phyloP scores from a whole-genome alignment of 1,139 yeast genomes.

The Saccharomyces hybrid region DNA sequence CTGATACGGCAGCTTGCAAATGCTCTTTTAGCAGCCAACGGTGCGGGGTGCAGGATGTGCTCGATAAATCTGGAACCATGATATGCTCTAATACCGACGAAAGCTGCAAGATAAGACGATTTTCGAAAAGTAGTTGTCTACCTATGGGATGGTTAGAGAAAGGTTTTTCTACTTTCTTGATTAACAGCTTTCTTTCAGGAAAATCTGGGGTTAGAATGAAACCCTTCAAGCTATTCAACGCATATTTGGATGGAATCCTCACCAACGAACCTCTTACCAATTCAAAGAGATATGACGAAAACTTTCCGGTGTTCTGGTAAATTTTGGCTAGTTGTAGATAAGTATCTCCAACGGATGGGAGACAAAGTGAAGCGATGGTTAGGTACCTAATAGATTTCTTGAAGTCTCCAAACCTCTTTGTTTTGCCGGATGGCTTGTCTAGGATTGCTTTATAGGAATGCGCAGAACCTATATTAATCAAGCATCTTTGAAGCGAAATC shows the following conservation, averaged over 20 bases:
- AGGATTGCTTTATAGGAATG: slow-evolving; percentile 48
- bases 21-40: neutral
- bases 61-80: neutral
- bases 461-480: slow-evolving; percentile 52
- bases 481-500: slow-evolving; percentile 46
- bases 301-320: slow-evolving; percentile 36
- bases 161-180: neutral
- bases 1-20: neutral
- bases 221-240: neutral
- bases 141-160: neutral
- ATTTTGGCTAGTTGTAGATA: slow-evolving; percentile 55
- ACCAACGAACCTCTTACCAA: slow-evolving; percentile 50
- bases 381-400: slow-evolving; percentile 44
- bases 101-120: neutral
- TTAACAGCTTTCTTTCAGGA: neutral
- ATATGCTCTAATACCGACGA: neutral
- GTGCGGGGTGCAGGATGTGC: neutral
- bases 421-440: slow-evolving; percentile 40
- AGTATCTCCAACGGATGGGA: slow-evolving; percentile 64
- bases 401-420: slow-evolving; percentile 34
- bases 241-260: neutral
- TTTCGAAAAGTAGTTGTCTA: neutral
- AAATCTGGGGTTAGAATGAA: neutral
- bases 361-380: slow-evolving; percentile 44
- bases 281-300: slow-evolving; percentile 41